Evolutionary conservation across 495 filamentous ascomycete genomes (phyloP), one percentile per base, ranked within the genome.

Genomic region (Trichoderma gamsii): DNA sequence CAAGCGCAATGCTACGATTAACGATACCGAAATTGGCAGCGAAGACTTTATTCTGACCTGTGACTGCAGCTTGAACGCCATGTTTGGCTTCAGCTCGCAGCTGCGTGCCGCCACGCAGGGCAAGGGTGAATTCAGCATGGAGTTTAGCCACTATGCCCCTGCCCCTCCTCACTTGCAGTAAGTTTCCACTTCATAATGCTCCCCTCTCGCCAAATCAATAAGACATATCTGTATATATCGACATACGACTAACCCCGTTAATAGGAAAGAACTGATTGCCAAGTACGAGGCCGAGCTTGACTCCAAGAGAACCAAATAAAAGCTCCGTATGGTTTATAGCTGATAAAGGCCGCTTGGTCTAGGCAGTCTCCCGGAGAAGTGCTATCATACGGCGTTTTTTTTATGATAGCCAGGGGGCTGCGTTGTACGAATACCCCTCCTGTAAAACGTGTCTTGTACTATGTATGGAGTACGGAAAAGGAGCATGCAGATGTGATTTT

Each of bases 61-160:
- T 6, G 94, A 97, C 77, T 97, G 93, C 82, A 90, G 87, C 75
- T 78, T 99, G 77, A 95, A 97, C 75, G 86, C 87, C 72, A 98
- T 99, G 96, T 99, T 99, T 79, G 96, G 96, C 66, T 97, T 99
- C 80, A 91, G 87, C 69, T 88, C 85, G 46, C 89, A 96, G 79
- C 80, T 99, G 77, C 85, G 96, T 70, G 96, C 96, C 4, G 90
- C 92, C 27, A 97, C 94, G 12, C 96, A 99, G 82, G 96, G 95
- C 66, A 99, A 99, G 85, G 96, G 96, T 71, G 96, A 99, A 82
- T 99, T 97, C 73, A 89, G 84, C 70, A 99, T 99, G 96, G 96
- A 99, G 82, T 99, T 98, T 78, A 92, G 89, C 75, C 93, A 98
- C 80, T 98, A 99, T 76, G 87, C 88, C 67, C 83, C 91, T 66